phyloP scores from a whole-genome alignment of 2,329 filamentous ascomycete genomes.

The Pestalotiopsis sp. region DNA sequence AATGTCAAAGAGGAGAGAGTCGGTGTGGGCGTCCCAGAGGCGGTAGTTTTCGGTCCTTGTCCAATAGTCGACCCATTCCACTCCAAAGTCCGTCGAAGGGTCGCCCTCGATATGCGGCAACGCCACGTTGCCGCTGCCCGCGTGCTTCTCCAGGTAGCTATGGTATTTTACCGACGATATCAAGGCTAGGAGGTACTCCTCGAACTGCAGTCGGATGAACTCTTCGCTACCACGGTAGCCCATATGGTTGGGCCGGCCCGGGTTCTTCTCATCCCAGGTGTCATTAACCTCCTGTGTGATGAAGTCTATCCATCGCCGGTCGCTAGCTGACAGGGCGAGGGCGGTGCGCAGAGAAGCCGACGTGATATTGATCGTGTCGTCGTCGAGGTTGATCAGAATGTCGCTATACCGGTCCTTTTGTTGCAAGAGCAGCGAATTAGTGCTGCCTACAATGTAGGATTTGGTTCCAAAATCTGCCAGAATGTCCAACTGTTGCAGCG shows the following conservation, averaged over 20 bases:
- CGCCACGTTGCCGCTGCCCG: conserved; percentile 58
- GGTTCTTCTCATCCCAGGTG: conserved; percentile 93
- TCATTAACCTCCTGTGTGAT: conserved; percentile 91
- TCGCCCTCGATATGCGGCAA: conserved; percentile 75
- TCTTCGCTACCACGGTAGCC: conserved; percentile 96
- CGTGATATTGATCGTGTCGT: conserved; percentile 80
- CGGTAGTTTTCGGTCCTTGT: conserved; percentile 85
- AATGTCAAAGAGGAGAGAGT: conserved; percentile 90
- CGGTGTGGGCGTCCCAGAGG: conserved; percentile 79
- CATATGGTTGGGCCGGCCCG: conserved; percentile 86
- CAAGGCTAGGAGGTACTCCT: conserved; percentile 90
- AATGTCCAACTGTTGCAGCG: conserved; percentile 90
- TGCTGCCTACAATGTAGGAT: conserved; percentile 96
- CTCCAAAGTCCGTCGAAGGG: conserved; percentile 78
- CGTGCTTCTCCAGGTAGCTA: conserved; percentile 58
- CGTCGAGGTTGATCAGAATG: conserved; percentile 89
- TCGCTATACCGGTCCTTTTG: conserved; percentile 96
- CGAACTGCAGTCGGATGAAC: conserved; percentile 95
- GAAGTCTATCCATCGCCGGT: conserved; percentile 95
- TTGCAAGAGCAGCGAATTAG: conserved; percentile 89
- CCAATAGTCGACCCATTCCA: conserved; percentile 88
- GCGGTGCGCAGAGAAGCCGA: conserved; percentile 76
- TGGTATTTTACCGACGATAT: conserved; percentile 90
- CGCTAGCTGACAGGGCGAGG: conserved; percentile 77
- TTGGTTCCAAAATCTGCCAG: conserved; percentile 93